Evolutionary conservation across 148 eudicot genomes (phyloP).

Genomic region (Rhododendron ferrugineum): DNA sequence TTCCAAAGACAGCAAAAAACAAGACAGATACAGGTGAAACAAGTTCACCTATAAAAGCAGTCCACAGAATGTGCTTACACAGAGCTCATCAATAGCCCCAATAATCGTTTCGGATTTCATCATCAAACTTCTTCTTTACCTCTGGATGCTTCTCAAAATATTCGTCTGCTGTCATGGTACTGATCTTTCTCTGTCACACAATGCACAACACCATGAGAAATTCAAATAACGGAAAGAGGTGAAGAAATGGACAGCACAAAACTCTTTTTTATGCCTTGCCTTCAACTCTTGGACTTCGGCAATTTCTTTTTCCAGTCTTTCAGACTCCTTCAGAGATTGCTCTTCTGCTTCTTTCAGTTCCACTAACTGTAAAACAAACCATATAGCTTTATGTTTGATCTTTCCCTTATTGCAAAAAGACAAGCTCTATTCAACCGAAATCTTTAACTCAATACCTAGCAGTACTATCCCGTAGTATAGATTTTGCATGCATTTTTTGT

Average conservation of each 20-base stretch:
- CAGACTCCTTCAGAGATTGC: conserved; percentile 76
- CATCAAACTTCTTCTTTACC: conserved; percentile 92
- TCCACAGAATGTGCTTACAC: conserved; percentile 2
- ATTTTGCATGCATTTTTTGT: not conserved
- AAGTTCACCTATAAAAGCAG: conserved; percentile 3
- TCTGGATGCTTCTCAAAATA: conserved; percentile 85
- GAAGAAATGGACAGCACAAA: not conserved
- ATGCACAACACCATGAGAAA: not conserved
- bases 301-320: conserved; percentile 85
- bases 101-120: conserved; percentile 90
- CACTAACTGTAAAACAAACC: conserved; percentile 50
- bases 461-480: not conserved
- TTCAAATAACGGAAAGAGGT: not conserved
- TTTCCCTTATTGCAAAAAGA: not conserved
- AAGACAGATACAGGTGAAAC: not conserved
- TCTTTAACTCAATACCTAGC: not conserved
- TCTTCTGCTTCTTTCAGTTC: conserved; percentile 88
- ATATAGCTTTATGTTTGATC: not conserved
- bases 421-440: not conserved
- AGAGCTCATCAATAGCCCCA: conserved; percentile 63
- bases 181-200: conserved; percentile 57
- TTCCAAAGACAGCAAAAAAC: conserved; percentile 19
- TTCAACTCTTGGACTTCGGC: conserved; percentile 92
- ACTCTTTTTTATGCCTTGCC: conserved; percentile 30
- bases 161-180: conserved; percentile 99